Conservation (phyloP, 495 filamentous ascomycete species). For the Talaromyces liani region DNA sequence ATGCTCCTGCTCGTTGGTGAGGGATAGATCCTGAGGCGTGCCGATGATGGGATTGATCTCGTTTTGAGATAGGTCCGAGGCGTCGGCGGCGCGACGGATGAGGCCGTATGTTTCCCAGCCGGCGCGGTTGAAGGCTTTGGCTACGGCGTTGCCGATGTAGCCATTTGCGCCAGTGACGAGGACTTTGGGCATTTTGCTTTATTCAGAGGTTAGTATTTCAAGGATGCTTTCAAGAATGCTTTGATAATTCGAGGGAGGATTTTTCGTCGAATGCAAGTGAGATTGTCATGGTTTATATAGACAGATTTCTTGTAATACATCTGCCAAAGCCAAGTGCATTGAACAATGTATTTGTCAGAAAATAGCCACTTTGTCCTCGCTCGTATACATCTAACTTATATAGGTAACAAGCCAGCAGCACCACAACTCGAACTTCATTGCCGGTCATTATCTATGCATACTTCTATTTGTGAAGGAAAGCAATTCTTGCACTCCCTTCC, state of each 20-base stretch:
- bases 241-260: not conserved
- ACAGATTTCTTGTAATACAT: not conserved
- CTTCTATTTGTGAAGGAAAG: not conserved
- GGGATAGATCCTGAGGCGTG: not conserved
- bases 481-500: not conserved
- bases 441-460: not conserved
- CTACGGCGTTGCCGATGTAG: slow-evolving; percentile 34
- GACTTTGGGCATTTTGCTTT: slow-evolving; percentile 11
- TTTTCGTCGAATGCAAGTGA: not conserved
- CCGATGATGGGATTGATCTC: slow-evolving; percentile 32
- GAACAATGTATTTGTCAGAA: not conserved
- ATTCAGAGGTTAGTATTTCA: not conserved
- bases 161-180: slow-evolving; percentile 36
- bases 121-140: slow-evolving; percentile 29
- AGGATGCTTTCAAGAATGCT: not conserved
- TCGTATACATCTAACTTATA: slow-evolving; percentile 1
- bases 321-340: not conserved
- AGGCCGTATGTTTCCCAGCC: slow-evolving; percentile 31
- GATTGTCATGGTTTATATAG: not conserved
- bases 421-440: not conserved
- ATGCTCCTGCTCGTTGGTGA: not conserved
- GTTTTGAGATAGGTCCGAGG: slow-evolving; percentile 15
- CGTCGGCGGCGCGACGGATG: slow-evolving; percentile 19
- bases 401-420: not conserved
- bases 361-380: not conserved